Percentiles rank a stretch among this genome's conserved stretches.
Conservation (phyloP, 2,329 filamentous ascomycete genomes). For the Ophiostoma australiae region DNA sequence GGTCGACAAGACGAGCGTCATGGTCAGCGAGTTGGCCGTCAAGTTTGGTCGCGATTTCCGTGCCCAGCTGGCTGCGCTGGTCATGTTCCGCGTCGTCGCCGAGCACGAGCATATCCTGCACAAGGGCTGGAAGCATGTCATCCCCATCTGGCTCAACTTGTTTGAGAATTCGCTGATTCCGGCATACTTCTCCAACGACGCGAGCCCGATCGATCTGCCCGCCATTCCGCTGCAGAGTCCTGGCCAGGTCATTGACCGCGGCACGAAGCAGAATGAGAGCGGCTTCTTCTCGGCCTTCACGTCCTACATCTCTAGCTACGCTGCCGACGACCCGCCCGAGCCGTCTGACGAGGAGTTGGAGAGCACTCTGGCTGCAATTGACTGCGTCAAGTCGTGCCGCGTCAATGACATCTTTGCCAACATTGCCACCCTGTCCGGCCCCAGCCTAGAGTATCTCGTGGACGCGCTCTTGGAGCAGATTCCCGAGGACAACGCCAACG, state of each 20-base stretch:
- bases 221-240: conserved; percentile 86
- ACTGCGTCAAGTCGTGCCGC: conserved; percentile 86
- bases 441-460: conserved; percentile 48
- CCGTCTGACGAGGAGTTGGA: conserved; percentile 96
- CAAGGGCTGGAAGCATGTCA: conserved; percentile 75
- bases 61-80: conserved; percentile 86
- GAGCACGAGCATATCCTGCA: conserved; percentile 74
- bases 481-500: conserved; percentile 73
- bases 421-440: conserved; percentile 57
- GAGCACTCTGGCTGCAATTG: conserved; percentile 88
- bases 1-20: conserved; percentile 75
- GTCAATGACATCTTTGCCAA: conserved; percentile 79
- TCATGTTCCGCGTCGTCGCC: conserved; percentile 88
- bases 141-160: conserved; percentile 89
- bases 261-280: conserved; percentile 68
- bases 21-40: conserved; percentile 97
- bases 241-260: conserved; percentile 87
- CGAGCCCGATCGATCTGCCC: conserved; percentile 62
- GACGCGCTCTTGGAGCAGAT: conserved; percentile 72
- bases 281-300: conserved; percentile 92
- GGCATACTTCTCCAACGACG: conserved; percentile 62
- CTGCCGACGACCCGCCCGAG: conserved; percentile 94
- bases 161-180: conserved; percentile 93
- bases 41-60: conserved; percentile 91
- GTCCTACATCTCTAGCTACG: conserved; percentile 97